Evolutionary conservation across 108 stramenopile species (phyloP).

Genomic region (Licmophora abbreviata): DNA sequence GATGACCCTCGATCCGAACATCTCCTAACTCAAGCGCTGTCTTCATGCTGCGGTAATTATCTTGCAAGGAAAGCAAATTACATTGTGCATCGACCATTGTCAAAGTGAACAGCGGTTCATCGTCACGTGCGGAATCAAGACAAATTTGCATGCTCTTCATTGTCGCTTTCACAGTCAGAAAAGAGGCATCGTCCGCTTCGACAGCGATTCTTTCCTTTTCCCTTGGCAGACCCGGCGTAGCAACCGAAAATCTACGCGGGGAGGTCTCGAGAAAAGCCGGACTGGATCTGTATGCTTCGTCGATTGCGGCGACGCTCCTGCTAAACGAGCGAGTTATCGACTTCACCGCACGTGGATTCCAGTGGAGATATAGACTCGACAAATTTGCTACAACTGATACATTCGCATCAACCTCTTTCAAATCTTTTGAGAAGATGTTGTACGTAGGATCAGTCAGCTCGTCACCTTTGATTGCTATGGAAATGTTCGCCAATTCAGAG

Average conservation of each 20-base stretch:
- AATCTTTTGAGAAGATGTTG: too few relatives aligned
- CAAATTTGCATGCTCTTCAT: conserved; percentile 64
- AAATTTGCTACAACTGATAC: conserved; percentile 18
- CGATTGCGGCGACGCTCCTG: conserved; percentile 23
- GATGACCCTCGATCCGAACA: conserved; percentile 39
- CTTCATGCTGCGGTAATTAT: conserved; percentile 16
- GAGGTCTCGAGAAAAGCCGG: neutral
- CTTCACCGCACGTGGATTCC: conserved; percentile 70
- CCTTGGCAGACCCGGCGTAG: too few relatives aligned
- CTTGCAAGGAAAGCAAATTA: conserved; percentile 21
- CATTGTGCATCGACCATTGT: conserved; percentile 54
- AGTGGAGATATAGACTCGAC: conserved; percentile 68
- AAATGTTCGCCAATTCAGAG: conserved; percentile 70
- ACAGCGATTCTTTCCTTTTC: too few relatives aligned
- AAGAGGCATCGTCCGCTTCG: neutral
- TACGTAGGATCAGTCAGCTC: too few relatives aligned
- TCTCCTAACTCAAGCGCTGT: conserved; percentile 55
- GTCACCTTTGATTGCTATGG: too few relatives aligned
- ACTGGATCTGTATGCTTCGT: conserved; percentile 10
- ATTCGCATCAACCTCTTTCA: too few relatives aligned
- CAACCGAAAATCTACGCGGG: neutral
- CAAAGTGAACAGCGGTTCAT: conserved; percentile 62
- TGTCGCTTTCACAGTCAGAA: conserved; percentile 41
- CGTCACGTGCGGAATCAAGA: conserved; percentile 71
- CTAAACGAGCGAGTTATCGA: conserved; percentile 26